Conservation (phyloP, 1,284 basidiomycete genomes). For the Fomitopsis betulina region DNA sequence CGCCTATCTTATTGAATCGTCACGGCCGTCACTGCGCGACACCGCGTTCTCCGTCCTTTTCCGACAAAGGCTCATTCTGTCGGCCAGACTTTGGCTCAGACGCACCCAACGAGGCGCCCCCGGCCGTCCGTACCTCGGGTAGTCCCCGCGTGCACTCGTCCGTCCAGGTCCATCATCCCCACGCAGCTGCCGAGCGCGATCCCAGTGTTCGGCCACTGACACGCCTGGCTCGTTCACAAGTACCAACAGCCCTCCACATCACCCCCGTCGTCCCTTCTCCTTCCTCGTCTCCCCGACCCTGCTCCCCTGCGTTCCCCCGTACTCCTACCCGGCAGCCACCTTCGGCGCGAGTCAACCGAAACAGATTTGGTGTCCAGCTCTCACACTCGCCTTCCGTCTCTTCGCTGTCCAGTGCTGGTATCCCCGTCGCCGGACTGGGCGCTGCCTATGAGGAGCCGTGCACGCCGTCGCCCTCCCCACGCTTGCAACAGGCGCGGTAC, state of each 20-base stretch:
- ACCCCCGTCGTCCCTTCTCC: conserved; percentile 17
- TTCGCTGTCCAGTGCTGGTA: conserved; percentile 12
- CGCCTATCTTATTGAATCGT: conserved; percentile 12
- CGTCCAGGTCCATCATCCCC: conserved; percentile 24
- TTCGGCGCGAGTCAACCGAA: conserved; percentile 4
- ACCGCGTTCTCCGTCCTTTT: conserved; percentile 11
- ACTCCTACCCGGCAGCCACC: conserved; percentile 15
- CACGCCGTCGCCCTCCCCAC: conserved; percentile 24
- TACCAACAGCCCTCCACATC: conserved; percentile 16
- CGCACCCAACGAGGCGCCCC: conserved; percentile 22
- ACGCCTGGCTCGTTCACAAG: conserved; percentile 18
- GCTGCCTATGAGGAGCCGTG: conserved; percentile 12
- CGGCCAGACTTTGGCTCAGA: conserved; percentile 5
- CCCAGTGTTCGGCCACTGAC: conserved; percentile 14
- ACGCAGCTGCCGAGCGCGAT: conserved; percentile 17
- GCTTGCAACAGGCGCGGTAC: conserved; percentile 18
- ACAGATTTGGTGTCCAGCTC: conserved; percentile 10
- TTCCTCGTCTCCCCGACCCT: conserved; percentile 12
- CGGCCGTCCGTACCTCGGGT: conserved; percentile 18
- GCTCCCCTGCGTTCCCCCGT: conserved; percentile 9
- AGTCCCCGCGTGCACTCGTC: conserved; percentile 14
- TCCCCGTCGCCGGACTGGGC: conserved; percentile 7
- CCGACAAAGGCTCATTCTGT: conserved; percentile 12
- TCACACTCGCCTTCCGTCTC: conserved; percentile 16
- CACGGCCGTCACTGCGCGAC: conserved; percentile 4